Conservation (phyloP, 2,329 filamentous ascomycete species). For the Sclerotinia sclerotiorum region DNA sequence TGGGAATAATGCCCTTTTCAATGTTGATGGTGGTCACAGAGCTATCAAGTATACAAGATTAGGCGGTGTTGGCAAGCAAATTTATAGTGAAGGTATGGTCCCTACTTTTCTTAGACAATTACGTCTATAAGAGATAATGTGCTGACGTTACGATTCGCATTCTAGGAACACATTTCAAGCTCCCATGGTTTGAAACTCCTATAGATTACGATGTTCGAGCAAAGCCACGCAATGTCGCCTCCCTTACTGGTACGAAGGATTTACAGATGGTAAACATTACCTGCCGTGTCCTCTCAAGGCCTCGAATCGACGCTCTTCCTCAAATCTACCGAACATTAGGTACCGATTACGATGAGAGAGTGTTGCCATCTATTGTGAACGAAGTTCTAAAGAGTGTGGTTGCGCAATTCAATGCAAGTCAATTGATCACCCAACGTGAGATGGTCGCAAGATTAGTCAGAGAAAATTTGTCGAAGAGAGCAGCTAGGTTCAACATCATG, state of each 20-base stretch:
- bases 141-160: slow-evolving; percentile 26
- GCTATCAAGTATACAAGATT: slow-evolving; percentile 97
- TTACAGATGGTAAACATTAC: slow-evolving; percentile 99
- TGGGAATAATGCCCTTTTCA: slow-evolving; percentile 62
- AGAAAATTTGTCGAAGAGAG: slow-evolving; percentile 87
- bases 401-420: slow-evolving; percentile 96
- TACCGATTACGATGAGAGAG: slow-evolving; percentile 93
- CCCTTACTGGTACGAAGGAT: slow-evolving; percentile 97
- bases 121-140: background rate
- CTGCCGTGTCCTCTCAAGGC: slow-evolving; percentile 94
- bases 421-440: slow-evolving; percentile 98
- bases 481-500: slow-evolving; percentile 94
- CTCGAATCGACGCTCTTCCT: slow-evolving; percentile 81
- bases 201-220: slow-evolving; percentile 97
- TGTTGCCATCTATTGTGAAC: slow-evolving; percentile 96
- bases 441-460: slow-evolving; percentile 88
- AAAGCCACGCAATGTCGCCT: slow-evolving; percentile 94
- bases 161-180: slow-evolving; percentile 82
- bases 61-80: slow-evolving; percentile 92
- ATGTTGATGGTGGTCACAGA: slow-evolving; percentile 96
- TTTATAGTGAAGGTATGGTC: slow-evolving; percentile 82
- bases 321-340: slow-evolving; percentile 97
- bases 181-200: slow-evolving; percentile 97
- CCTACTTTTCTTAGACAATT: background rate
- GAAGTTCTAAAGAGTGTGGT: slow-evolving; percentile 99